A percentile compares a stretch with the other conserved stretches of the same genome.
phyloP scores from a whole-genome alignment of 2,329 filamentous ascomycete species.

The Curvularia spicifera region DNA sequence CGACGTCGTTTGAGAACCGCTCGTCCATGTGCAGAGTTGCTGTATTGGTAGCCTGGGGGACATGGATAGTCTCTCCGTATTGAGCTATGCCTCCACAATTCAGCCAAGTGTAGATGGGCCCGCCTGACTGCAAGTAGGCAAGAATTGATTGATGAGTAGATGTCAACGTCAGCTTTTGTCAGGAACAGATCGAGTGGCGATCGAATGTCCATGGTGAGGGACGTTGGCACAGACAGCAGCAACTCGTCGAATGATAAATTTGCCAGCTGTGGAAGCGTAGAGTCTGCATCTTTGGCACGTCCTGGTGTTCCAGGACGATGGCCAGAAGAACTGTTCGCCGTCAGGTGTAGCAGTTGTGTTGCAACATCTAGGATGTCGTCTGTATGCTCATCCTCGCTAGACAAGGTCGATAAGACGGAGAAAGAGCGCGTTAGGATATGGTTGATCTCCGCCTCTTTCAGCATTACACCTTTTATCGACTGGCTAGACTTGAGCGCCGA shows the following conservation, averaged over 20 bases:
- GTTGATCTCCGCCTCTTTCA: conserved; percentile 87
- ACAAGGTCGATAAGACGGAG: conserved; percentile 77
- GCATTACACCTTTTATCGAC: conserved; percentile 66
- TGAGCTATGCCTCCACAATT: conserved; percentile 84
- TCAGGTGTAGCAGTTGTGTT: conserved; percentile 75
- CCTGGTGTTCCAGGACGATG: conserved; percentile 52
- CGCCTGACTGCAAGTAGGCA: conserved; percentile 86
- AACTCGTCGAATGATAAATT: conserved; percentile 74
- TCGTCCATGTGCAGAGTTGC: conserved; percentile 66
- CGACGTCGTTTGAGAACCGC: conserved; percentile 67
- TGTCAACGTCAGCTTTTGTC: conserved; percentile 73
- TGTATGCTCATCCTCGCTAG: conserved; percentile 75
- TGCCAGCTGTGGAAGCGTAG: conserved; percentile 48
- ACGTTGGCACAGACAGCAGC: conserved; percentile 77
- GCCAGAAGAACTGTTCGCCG: conserved; percentile 58
- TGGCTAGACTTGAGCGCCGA: conserved; percentile 54
- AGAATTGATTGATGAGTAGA: conserved; percentile 84
- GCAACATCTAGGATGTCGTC: conserved; percentile 82
- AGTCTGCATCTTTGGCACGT: conserved; percentile 41
- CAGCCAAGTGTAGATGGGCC: conserved; percentile 81
- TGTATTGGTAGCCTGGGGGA: conserved; percentile 69
- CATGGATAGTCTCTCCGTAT: conserved; percentile 79
- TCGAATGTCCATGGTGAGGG: conserved; percentile 73
- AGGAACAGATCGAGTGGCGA: conserved; percentile 89
- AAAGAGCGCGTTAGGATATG: conserved; percentile 79